A percentile compares a stretch with the other conserved stretches of the same genome.
Evolutionary conservation across 371 early-diverging fungal species (phyloP).

Genomic region (Umbelopsis sp.): DNA sequence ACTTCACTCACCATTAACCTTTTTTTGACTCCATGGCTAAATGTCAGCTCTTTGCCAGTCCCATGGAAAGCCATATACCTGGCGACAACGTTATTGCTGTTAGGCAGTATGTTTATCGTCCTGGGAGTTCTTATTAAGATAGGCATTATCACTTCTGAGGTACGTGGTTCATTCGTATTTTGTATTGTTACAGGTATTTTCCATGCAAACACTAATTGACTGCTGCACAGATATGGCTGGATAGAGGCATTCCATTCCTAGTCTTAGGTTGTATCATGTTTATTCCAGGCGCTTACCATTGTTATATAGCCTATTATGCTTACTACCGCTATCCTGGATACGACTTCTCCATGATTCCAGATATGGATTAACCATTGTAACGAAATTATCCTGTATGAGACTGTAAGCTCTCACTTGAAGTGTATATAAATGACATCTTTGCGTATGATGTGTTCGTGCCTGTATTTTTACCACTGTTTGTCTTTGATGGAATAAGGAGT

Average conservation of each 20-base stretch:
- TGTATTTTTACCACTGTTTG: background rate
- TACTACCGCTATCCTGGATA: constrained; percentile 57
- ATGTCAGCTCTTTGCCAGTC: constrained; percentile 33
- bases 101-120: constrained; percentile 56
- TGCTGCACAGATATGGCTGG: constrained; percentile 49
- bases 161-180: constrained; percentile 12
- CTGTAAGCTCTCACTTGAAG: background rate
- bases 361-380: constrained; percentile 31
- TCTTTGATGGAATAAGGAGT: background rate
- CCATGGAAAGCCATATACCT: constrained; percentile 70
- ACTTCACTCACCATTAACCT: background rate
- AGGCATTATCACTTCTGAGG: constrained; percentile 49
- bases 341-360: constrained; percentile 56
- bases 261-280: constrained; percentile 49
- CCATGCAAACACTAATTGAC: background rate
- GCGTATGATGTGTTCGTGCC: background rate
- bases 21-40: background rate
- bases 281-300: constrained; percentile 60
- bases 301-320: constrained; percentile 56
- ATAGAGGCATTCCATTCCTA: constrained; percentile 59
- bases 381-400: background rate
- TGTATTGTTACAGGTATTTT: background rate
- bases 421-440: constrained; percentile 4
- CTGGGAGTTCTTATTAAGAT: constrained; percentile 63
- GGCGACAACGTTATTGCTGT: constrained; percentile 51